Conservation (phyloP, 2,329 filamentous ascomycete genomes). For the Cladophialophora carrionii region DNA sequence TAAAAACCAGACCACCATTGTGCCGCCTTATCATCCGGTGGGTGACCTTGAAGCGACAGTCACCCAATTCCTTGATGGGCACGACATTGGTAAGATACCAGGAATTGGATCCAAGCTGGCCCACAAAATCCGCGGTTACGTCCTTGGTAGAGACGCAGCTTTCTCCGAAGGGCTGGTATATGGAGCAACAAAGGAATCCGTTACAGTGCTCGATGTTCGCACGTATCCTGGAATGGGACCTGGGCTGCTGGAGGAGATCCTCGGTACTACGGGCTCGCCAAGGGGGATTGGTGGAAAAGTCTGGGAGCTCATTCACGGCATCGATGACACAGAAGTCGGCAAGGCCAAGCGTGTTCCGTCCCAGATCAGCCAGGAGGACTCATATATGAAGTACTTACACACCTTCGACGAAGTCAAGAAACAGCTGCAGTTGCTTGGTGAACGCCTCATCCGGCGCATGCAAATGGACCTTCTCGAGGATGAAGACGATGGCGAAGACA, state of each 20-base stretch:
- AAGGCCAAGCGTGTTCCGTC: constrained; percentile 72
- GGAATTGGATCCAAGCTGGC: constrained; percentile 83
- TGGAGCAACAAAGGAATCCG: constrained; percentile 56
- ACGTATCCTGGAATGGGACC: constrained; percentile 65
- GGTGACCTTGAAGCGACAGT: constrained; percentile 54
- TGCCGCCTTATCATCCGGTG: constrained; percentile 62
- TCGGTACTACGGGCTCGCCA: constrained; percentile 70
- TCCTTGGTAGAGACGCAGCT: constrained; percentile 55
- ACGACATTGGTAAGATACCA: constrained; percentile 78
- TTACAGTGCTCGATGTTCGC: constrained; percentile 70
- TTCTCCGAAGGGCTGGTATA: constrained; percentile 54
- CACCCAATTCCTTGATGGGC: constrained; percentile 70
- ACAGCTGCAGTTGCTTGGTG: constrained; percentile 70
- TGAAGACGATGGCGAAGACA: constrained; percentile 46
- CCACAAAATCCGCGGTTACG: constrained; percentile 65
- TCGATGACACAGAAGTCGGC: constrained; percentile 75
- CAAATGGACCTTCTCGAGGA: constrained; percentile 70
- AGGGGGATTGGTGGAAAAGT: constrained; percentile 71
- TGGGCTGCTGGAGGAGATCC: constrained; percentile 66
- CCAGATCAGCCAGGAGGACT: constrained; percentile 95
- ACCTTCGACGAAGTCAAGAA: constrained; percentile 65
- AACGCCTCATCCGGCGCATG: constrained; percentile 76
- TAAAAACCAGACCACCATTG: constrained; percentile 79
- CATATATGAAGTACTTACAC: constrained; percentile 71
- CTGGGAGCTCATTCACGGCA: constrained; percentile 79